Evolutionary conservation across 441 rosid genomes (phyloP).

Genomic region (Gossypium schwendimanii): DNA sequence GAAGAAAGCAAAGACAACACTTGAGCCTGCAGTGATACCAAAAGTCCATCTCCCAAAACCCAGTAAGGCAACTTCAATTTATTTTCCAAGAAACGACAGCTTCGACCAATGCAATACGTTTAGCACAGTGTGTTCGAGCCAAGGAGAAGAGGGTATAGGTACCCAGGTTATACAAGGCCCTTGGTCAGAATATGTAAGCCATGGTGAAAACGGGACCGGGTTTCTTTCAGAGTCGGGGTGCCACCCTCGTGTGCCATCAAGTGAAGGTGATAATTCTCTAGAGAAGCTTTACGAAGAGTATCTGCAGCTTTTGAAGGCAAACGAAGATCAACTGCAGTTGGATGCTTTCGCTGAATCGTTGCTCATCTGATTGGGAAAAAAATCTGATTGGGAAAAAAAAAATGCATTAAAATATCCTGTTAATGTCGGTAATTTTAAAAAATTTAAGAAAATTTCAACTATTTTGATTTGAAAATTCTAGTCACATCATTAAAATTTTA

Average conservation of each 20-base stretch:
- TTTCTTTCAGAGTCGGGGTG: conserved; percentile 23
- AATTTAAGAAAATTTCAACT: too few relatives aligned
- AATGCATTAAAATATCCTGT: background rate
- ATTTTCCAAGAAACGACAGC: conserved; percentile 32
- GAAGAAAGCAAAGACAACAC: background rate
- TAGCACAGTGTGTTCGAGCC: conserved; percentile 16
- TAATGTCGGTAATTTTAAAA: too few relatives aligned
- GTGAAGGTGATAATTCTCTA: conserved; percentile 9
- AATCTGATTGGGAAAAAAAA: background rate
- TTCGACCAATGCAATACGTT: conserved; percentile 18
- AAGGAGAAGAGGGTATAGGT: conserved; percentile 3
- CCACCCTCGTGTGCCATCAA: conserved; percentile 18
- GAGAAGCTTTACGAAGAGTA: conserved; percentile 46
- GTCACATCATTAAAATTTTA: too few relatives aligned
- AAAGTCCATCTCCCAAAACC: conserved; percentile 46
- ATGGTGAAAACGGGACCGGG: conserved; percentile 7
- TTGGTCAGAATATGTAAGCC: background rate
- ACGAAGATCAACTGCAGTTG: conserved; percentile 24
- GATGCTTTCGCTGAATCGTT: conserved; percentile 37
- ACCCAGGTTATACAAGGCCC: background rate
- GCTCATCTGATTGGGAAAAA: conserved; percentile 2
- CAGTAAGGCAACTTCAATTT: conserved; percentile 24
- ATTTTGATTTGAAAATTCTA: too few relatives aligned
- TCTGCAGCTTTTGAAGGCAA: conserved; percentile 31
- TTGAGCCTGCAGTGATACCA: conserved; percentile 16